Percentiles rank a stretch among this genome's conserved stretches.
Evolutionary conservation across 2,329 filamentous ascomycete species (phyloP).

Genomic region (Fonsecaea pugnacius): DNA sequence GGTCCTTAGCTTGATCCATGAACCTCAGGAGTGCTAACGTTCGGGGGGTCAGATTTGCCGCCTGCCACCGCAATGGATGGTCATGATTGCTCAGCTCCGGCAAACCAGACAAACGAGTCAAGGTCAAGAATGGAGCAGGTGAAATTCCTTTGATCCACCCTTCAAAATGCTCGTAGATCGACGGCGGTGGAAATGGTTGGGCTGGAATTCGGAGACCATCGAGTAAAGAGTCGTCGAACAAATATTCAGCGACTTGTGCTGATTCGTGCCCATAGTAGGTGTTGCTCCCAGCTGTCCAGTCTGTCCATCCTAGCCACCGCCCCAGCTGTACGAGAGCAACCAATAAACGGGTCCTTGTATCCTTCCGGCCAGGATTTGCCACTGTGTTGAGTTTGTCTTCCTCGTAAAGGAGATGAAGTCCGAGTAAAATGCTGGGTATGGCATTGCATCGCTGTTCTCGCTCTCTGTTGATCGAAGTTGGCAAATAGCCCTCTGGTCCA

Average conservation of each 20-base stretch:
- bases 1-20: constrained; percentile 6
- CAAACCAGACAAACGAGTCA: constrained; percentile 54
- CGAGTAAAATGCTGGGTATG: constrained; percentile 70
- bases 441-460: constrained; percentile 64
- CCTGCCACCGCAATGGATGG: constrained; percentile 15
- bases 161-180: constrained; percentile 61
- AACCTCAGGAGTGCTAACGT: constrained; percentile 27
- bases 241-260: constrained; percentile 57
- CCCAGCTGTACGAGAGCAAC: constrained; percentile 79
- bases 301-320: constrained; percentile 76
- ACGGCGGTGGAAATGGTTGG: constrained; percentile 62
- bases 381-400: constrained; percentile 80
- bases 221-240: constrained; percentile 60
- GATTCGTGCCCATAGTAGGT: constrained; percentile 66
- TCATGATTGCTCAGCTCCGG: constrained; percentile 4
- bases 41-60: constrained; percentile 23
- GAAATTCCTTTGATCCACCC: constrained; percentile 37
- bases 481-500: constrained; percentile 65
- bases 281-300: constrained; percentile 60
- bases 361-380: constrained; percentile 51
- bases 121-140: constrained; percentile 52
- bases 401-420: constrained; percentile 83
- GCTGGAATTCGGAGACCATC: constrained; percentile 49
- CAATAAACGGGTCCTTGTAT: constrained; percentile 60
- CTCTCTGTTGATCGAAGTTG: constrained; percentile 61